Evolutionary conservation across 2,329 filamentous ascomycete genomes (phyloP), one percentile per base, ranked within the genome.

Genomic region (Exophiala dermatitidis): DNA sequence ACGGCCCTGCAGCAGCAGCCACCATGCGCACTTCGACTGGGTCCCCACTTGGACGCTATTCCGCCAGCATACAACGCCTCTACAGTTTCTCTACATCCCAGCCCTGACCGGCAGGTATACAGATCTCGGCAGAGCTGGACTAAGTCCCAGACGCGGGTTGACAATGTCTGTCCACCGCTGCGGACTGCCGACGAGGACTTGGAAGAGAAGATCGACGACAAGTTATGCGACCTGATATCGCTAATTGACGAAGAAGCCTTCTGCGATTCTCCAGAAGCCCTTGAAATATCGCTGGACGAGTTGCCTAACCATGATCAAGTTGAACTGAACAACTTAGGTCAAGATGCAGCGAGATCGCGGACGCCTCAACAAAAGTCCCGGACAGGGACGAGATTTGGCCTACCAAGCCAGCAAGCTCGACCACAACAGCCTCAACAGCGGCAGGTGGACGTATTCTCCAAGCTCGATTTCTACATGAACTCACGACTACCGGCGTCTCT

Each of bases 391-490:
- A 51, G 19, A 19, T 19, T 19, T 19, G 19, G 19, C 19, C 19
- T 19, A 19, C 19, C 19, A 1, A 49, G 36, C 65, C 56, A 65
- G 66, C 57, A 65, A 68, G 60, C 19, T 19, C 19, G 19, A 19
- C 19, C 19, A 19, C 19, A 19, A 19, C 19, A 19, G 19, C 19
- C 19, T 62, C 66, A 56, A 54, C 68, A 41, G 36, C 68, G 72
- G 1, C 74, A 75, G 7, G 75, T 75, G 5, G 80, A 77, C 56
- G 82, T 84, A 64, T 88, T 90, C 61, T 77, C 82, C 9, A 94
- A 93, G 67, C 85, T 88, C 9, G 84, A 89, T 63, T 71, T 83
- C 1, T 94, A 94, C 66, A 77, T 81, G 43, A 95, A 95, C 66
- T 87, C 88, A 1, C 81, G 79, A 52, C 72, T 94, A 3, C 85